A percentile compares a stretch with the other conserved stretches of the same genome.
Conservation (phyloP, 208 protist genomes). For the Naegleria gruberi region DNA sequence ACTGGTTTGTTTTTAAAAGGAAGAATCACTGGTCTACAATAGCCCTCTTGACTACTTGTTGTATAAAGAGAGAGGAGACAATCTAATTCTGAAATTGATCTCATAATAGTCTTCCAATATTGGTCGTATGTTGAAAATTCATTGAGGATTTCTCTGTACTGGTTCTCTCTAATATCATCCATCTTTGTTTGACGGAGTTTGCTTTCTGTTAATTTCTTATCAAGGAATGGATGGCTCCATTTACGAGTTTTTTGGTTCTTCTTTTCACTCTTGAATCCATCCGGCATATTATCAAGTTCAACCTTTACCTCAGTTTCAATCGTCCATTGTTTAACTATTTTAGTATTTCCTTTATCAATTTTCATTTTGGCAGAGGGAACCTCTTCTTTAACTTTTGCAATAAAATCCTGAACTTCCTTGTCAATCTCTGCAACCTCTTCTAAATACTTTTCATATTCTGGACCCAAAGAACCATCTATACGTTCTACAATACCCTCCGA, state of each 20-base stretch:
- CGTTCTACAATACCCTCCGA: slow-evolving; percentile 44
- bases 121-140: neutral
- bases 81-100: neutral
- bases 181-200: neutral
- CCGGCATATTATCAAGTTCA: neutral
- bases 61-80: neutral
- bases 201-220: neutral
- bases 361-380: neutral
- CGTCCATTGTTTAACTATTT: neutral
- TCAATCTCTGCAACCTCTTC: neutral
- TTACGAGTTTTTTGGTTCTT: neutral
- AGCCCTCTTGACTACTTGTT: neutral
- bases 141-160: neutral
- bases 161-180: neutral
- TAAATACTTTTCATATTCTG: neutral
- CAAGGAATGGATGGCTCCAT: neutral
- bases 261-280: neutral
- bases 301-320: neutral
- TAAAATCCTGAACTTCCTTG: neutral
- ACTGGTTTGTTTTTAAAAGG: neutral
- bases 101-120: neutral
- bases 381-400: neutral
- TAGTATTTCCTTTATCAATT: neutral
- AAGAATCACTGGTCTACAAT: neutral
- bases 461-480: too few relatives aligned